phyloP scores from a whole-genome alignment of 139 green algal species.

The Raphidocelis subcapitata region DNA sequence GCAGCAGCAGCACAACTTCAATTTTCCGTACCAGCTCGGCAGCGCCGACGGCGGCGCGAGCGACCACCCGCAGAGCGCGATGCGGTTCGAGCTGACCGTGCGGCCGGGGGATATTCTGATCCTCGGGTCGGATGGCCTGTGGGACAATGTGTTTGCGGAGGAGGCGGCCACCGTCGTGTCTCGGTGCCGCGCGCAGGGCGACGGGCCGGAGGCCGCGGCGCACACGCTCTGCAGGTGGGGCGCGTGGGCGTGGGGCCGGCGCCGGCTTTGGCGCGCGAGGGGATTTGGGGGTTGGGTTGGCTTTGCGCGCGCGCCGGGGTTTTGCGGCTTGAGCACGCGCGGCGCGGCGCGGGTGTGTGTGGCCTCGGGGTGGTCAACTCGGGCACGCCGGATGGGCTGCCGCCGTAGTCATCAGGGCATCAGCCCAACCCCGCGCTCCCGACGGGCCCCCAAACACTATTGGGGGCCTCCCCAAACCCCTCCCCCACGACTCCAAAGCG shows the following conservation, averaged over 20 bases:
- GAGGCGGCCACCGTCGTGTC: constrained; percentile 55
- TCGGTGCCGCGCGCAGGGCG: constrained; percentile 41
- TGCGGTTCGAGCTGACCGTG: constrained; percentile 43
- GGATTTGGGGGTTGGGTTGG: too few relatives aligned
- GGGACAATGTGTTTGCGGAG: constrained; percentile 96
- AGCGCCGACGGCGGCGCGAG: constrained; percentile 41
- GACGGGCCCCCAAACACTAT: too few relatives aligned
- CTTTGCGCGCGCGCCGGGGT: too few relatives aligned
- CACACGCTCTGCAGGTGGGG: constrained; percentile 28
- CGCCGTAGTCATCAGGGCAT: too few relatives aligned
- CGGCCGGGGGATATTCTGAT: constrained; percentile 89
- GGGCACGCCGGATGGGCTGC: too few relatives aligned
- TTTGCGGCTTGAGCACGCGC: too few relatives aligned
- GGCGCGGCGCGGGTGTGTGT: too few relatives aligned
- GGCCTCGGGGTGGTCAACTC: too few relatives aligned
- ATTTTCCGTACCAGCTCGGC: constrained; percentile 96
- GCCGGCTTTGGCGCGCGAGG: too few relatives aligned
- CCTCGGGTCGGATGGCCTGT: constrained; percentile 92
- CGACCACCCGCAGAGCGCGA: constrained; percentile 50
- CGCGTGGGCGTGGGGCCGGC: not conserved
- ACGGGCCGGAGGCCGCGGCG: constrained; percentile 21
- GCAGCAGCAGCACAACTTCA: constrained; percentile 97
- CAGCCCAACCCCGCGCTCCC: too few relatives aligned
- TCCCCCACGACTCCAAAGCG: too few relatives aligned
- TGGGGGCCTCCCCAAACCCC: too few relatives aligned